phyloP scores from a whole-genome alignment of 2,329 filamentous ascomycete genomes.

The Pseudogymnoascus sp. region DNA sequence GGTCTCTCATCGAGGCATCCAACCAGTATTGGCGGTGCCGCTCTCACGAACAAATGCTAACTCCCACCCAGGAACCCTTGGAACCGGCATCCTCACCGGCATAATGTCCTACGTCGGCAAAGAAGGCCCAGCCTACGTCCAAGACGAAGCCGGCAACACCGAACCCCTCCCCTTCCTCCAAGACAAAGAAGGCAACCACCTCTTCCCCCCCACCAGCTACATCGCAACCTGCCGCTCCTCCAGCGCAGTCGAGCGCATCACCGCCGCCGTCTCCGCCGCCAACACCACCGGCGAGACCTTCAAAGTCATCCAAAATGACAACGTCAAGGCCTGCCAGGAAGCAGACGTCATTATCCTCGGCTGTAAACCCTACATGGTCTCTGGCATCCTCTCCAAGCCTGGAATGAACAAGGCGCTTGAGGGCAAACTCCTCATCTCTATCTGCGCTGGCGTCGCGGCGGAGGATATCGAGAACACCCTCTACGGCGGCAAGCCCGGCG shows the following conservation, averaged over 20 bases:
- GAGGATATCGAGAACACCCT: conserved; percentile 59
- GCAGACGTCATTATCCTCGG: conserved; percentile 69
- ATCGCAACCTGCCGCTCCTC: not conserved
- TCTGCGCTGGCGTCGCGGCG: conserved; percentile 68
- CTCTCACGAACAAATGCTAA: not conserved
- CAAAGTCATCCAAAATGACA: conserved; percentile 45
- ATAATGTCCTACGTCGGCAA: not conserved
- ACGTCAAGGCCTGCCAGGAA: conserved; percentile 56
- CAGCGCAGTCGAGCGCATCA: not conserved
- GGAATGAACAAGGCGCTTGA: conserved; percentile 65
- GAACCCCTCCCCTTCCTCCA: not conserved
- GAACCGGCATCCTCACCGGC: not conserved
- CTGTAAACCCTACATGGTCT: conserved; percentile 73
- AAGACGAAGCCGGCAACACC: not conserved
- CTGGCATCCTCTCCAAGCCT: conserved; percentile 55
- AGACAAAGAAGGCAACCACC: not conserved
- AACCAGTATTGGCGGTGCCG: not conserved
- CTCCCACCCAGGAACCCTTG: not conserved
- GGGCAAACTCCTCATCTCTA: conserved; percentile 75
- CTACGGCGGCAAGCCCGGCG: conserved; percentile 45
- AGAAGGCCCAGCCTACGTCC: not conserved
- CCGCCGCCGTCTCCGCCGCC: not conserved
- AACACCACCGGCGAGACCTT: not conserved
- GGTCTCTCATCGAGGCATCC: not conserved
- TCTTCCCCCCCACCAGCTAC: not conserved